Evolutionary conservation across 2,329 filamentous ascomycete species (phyloP).

Genomic region (Didymella pomorum): DNA sequence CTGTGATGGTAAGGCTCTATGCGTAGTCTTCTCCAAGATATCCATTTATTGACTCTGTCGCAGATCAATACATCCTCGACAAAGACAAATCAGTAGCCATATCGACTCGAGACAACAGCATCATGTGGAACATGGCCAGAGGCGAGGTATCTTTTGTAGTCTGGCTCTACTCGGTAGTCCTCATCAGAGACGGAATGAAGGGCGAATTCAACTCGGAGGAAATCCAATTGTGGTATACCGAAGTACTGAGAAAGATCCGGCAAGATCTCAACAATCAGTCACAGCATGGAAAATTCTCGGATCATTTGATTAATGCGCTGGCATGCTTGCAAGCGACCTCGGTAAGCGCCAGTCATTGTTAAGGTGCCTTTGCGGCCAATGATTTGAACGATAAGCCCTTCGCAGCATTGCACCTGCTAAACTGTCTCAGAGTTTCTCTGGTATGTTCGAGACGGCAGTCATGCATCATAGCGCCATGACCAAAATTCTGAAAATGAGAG

Average conservation of each 20-base stretch:
- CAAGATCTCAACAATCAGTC: background rate
- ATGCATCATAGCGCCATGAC: background rate
- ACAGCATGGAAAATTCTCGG: background rate
- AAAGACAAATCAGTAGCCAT: background rate
- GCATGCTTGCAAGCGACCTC: background rate
- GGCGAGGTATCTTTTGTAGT: background rate
- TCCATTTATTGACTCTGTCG: background rate
- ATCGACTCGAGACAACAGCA: background rate
- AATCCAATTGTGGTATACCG: background rate
- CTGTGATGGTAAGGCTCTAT: background rate
- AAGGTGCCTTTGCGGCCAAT: background rate
- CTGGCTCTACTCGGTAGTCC: background rate
- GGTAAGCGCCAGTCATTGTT: background rate
- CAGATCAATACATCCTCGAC: background rate
- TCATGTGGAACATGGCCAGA: constrained; percentile 1
- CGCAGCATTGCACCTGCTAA: background rate
- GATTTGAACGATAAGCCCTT: background rate
- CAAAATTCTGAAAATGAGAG: background rate
- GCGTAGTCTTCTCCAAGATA: too few relatives aligned
- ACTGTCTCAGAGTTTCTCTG: background rate
- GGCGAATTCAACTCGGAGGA: background rate
- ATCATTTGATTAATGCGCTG: background rate
- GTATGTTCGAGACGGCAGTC: background rate
- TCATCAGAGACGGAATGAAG: background rate
- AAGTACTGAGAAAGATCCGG: background rate